Conservation (phyloP, 1,284 basidiomycete species). For the Ceratobasidium sp. region DNA sequence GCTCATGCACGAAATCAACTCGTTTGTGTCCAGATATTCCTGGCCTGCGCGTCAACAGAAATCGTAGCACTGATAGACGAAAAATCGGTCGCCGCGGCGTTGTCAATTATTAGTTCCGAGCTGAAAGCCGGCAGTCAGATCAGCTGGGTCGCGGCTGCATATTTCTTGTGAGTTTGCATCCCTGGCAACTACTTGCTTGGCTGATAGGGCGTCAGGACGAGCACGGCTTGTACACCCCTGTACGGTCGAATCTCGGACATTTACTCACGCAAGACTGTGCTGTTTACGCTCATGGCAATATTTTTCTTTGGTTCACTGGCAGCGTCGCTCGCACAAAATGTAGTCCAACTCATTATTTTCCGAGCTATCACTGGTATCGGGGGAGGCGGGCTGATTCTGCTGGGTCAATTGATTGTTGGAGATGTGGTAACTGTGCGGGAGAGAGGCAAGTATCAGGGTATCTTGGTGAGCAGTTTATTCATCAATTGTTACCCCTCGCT, state of each 20-base stretch:
- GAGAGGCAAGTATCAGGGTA: constrained; percentile 40
- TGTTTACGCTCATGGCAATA: constrained; percentile 49
- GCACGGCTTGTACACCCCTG: constrained; percentile 51
- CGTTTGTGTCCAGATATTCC: neutral
- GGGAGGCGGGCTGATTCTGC: constrained; percentile 48
- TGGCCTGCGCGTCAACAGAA: constrained; percentile 4
- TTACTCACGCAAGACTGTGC: constrained; percentile 53
- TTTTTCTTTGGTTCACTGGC: constrained; percentile 49
- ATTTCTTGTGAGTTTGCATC: neutral
- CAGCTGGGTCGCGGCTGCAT: neutral
- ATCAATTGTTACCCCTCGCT: neutral
- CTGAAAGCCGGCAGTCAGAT: neutral
- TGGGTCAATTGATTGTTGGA: constrained; percentile 46
- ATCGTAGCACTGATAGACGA: constrained; percentile 6
- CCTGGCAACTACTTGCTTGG: neutral
- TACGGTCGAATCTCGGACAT: constrained; percentile 54
- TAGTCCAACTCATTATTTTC: constrained; percentile 57
- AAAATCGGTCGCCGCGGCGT: neutral
- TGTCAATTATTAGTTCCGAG: constrained; percentile 9
- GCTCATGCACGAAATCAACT: constrained; percentile 1
- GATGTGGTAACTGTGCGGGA: constrained; percentile 46
- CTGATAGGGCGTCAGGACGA: constrained; percentile 33
- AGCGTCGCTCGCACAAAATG: constrained; percentile 46
- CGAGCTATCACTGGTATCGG: constrained; percentile 50
- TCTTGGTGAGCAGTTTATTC: constrained; percentile 19